Evolutionary conservation across 805 yeast species (phyloP), one percentile per base, ranked within the genome.

Genomic region (Pichia thaimueangensis): DNA sequence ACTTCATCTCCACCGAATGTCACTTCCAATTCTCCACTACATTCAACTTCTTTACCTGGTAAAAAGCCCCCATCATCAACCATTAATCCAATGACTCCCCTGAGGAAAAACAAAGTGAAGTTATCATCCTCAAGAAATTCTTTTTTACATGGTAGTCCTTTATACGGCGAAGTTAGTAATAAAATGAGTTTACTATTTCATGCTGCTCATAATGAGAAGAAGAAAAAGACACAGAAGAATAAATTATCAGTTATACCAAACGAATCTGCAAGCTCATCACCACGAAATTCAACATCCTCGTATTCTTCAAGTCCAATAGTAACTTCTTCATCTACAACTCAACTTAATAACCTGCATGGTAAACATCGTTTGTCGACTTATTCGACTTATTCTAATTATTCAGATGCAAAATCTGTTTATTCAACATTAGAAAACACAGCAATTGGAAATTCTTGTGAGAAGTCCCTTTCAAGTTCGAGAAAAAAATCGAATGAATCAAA

Each of bases 121-220:
- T 15, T 35, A 16, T 9, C 35, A n/a, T 31, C 42, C 12, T 24
- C 37, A 25, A 37, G 43, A 25, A 43, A 43, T n/a, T 17, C 30
- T 3, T 39, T 43, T 11, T 23, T 35, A 6, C 32, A 39, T 25
- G 51, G 42, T 12, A 45, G 49, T 23, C 51, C 52, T 1, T 25
- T 49, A 22, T 49, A 49, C 23, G 47, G 34, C 20, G 52, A 49
- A 30, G 52, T 49, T 6, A 39, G 43, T 13, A 39, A 36, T 28
- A 47, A 47, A 31, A 45, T 45, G 45, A 45, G 38, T n/a, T 25
- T 36, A 15, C 29, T 45, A 6, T 42, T 45, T 16, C 28, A 41
- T 23, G 31, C 47, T 2, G 37, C 41, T 16, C 35, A 33, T n/a
- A 42, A 37, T 25, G 34, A 35, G n/a, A 23, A 35, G 21, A 41